Conservation (phyloP, 805 yeast genomes). For the Saccharomycopsis schoenii region DNA sequence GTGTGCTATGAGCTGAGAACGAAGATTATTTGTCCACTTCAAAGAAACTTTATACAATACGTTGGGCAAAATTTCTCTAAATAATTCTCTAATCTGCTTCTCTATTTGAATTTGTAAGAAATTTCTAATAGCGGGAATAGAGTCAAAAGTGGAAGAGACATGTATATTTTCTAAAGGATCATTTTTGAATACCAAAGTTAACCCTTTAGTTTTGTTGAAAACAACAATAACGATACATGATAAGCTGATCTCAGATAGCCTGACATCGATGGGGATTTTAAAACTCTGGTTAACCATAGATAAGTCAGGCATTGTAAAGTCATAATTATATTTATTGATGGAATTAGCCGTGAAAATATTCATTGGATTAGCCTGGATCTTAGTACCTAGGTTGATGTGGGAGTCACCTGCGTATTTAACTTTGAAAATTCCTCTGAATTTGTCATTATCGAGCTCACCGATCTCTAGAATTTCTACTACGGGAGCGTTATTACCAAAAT, state of each 20-base stretch:
- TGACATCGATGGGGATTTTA: conserved; percentile 69
- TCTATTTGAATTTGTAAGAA: conserved; percentile 79
- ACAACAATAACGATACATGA: conserved; percentile 81
- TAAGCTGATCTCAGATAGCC: conserved; percentile 58
- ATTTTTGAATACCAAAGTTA: conserved; percentile 78
- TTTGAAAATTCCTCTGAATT: conserved; percentile 76
- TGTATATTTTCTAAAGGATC: conserved; percentile 80
- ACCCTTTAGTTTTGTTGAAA: conserved; percentile 69
- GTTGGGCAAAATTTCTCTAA: conserved; percentile 76
- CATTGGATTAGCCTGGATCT: conserved; percentile 77
- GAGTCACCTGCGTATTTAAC: conserved; percentile 70
- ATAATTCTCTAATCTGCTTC: conserved; percentile 65
- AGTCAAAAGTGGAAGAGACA: conserved; percentile 81
- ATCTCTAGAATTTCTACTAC: conserved; percentile 69
- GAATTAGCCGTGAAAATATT: conserved; percentile 43
- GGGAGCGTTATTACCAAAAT: conserved; percentile 70
- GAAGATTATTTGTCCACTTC: conserved; percentile 39
- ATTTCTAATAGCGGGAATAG: conserved; percentile 72
- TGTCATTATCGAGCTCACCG: conserved; percentile 68
- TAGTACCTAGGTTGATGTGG: conserved; percentile 61
- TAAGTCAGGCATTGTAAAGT: conserved; percentile 59
- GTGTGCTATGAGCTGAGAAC: conserved; percentile 19
- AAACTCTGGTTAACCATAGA: conserved; percentile 56
- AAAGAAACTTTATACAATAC: conserved; percentile 67
- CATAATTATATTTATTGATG: conserved; percentile 29